phyloP scores from a whole-genome alignment of 768 basidiomycete species.

The Termitomyces sp. region DNA sequence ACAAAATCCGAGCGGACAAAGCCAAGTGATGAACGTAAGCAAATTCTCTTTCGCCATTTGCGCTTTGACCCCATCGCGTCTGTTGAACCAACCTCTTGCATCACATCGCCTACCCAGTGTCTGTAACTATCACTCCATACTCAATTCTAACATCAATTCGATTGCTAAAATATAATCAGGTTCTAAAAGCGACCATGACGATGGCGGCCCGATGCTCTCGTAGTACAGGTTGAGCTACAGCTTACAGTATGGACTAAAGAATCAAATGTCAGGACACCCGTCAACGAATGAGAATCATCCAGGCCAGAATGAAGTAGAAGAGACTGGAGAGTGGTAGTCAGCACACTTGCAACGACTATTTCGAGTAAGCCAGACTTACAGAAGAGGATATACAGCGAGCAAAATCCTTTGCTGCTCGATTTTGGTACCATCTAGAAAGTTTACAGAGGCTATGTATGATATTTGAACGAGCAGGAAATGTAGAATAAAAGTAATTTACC shows the following conservation, averaged over 20 bases:
- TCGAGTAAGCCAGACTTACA: constrained; percentile 43
- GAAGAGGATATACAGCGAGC: constrained; percentile 92
- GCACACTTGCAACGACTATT: background rate
- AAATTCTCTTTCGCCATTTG: background rate
- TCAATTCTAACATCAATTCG: background rate
- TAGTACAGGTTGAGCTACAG: background rate
- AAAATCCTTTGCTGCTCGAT: constrained; percentile 87
- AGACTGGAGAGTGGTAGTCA: constrained; percentile 37
- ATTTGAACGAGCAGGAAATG: background rate
- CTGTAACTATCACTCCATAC: background rate
- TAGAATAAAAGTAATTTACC: constrained; percentile 45
- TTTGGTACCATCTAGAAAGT: constrained; percentile 93
- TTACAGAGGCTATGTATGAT: constrained; percentile 67
- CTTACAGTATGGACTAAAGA: background rate
- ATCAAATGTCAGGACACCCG: background rate
- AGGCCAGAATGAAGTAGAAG: constrained; percentile 91
- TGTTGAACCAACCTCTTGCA: background rate
- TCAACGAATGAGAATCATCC: constrained; percentile 95
- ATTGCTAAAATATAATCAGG: background rate
- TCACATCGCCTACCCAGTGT: background rate
- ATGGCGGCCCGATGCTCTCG: background rate
- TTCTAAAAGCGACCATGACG: background rate
- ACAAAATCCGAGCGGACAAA: background rate
- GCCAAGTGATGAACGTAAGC: background rate
- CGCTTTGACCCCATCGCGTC: background rate